phyloP scores from a whole-genome alignment of 768 basidiomycete species.

The Artomyces pyxidatus region DNA sequence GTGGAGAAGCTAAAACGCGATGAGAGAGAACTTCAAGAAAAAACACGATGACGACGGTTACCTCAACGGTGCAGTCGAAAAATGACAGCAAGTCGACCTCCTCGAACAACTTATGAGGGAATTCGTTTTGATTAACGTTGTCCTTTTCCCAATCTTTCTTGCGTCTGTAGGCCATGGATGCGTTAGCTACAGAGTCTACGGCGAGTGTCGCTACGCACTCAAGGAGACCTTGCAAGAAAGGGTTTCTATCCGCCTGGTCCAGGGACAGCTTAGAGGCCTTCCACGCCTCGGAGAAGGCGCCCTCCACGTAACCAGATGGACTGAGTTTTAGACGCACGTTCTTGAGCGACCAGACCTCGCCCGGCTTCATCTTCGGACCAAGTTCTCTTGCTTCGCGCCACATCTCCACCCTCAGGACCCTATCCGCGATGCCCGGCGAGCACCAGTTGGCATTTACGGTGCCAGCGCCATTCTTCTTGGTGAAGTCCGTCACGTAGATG shows the following conservation, averaged over 20 bases:
- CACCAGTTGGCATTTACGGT: constrained; percentile 10
- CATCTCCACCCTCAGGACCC: constrained; percentile 15
- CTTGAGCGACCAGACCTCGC: constrained; percentile 15
- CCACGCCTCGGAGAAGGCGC: constrained; percentile 8
- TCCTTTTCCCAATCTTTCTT: constrained; percentile 15
- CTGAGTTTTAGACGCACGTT: constrained; percentile 14
- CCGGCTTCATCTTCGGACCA: constrained; percentile 12
- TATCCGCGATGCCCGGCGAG: constrained; percentile 7
- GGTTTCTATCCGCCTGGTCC: constrained; percentile 3
- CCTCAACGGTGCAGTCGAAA: constrained; percentile 16
- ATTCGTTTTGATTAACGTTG: neutral
- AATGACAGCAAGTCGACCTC: constrained; percentile 7
- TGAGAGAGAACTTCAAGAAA: neutral
- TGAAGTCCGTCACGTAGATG: constrained; percentile 17
- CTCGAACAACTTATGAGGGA: constrained; percentile 11
- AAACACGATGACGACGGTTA: neutral
- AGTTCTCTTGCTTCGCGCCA: constrained; percentile 13
- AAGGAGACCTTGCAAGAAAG: constrained; percentile 4
- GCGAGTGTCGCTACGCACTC: constrained; percentile 2
- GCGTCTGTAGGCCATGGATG: constrained; percentile 4
- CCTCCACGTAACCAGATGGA: constrained; percentile 8
- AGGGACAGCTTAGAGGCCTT: constrained; percentile 12
- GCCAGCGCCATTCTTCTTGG: constrained; percentile 6
- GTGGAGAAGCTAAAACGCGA: constrained; percentile 7
- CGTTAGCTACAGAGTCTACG: neutral